Evolutionary conservation across 1,139 yeast species (phyloP).

Genomic region (Candida neerlandica): DNA sequence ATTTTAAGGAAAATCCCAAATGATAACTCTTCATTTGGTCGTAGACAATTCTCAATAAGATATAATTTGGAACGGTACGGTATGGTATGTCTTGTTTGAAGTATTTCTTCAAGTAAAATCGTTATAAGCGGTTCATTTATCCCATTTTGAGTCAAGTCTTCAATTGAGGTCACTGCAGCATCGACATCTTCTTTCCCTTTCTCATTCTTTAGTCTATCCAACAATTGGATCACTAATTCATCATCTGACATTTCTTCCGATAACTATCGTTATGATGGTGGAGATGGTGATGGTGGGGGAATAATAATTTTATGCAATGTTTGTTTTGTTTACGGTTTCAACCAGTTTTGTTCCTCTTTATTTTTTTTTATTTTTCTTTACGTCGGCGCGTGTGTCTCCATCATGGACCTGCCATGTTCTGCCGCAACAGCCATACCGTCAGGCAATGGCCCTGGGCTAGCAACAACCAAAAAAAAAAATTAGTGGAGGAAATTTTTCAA

Average conservation of each 20-base stretch:
- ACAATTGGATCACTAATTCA: conserved; percentile 3
- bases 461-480: neutral
- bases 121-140: conserved; percentile 3
- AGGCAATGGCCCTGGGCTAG: too few species aligned
- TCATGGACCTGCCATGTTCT: too few species aligned
- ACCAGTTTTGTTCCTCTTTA: neutral
- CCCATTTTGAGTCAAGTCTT: conserved; percentile 5
- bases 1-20: conserved; percentile 21
- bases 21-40: conserved; percentile 13
- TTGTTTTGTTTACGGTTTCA: neutral
- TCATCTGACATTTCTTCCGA: neutral
- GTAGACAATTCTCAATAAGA: conserved; percentile 14
- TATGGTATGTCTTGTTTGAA: conserved; percentile 8
- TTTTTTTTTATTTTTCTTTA: neutral
- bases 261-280: too few species aligned
- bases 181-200: conserved; percentile 3
- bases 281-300: neutral
- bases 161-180: neutral
- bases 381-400: neutral
- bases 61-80: conserved; percentile 10
- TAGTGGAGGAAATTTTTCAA: neutral
- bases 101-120: conserved; percentile 7
- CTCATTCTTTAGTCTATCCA: conserved; percentile 5
- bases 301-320: neutral
- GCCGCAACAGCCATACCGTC: neutral